Evolutionary conservation across 176 grass and related monocot genomes (phyloP), one percentile per base, ranked within the genome.

Genomic region (Musa acuminata): DNA sequence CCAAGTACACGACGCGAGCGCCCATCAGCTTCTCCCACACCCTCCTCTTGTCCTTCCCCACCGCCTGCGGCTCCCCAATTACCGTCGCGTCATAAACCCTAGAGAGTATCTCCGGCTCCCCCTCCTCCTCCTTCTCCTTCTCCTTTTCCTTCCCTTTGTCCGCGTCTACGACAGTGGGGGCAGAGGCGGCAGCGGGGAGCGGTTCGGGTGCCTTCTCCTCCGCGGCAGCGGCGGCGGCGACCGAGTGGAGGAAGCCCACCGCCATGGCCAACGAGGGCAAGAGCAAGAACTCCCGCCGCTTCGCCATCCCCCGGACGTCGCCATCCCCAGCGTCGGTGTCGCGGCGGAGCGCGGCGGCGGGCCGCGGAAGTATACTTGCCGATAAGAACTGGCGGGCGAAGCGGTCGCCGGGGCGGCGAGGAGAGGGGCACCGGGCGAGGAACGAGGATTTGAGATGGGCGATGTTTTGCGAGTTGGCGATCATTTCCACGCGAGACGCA

Each of bases 11-110:
- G 20, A 98, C 88, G 20, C 90, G 82, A 64, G 95, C 95, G 13
- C 71, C 84, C 90, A 98, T 89, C 72, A 98, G 78, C 87, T 98
- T 98, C 88, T 98, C 95, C 95, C 95, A 98, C 26, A 98, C 88
- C 84, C 82, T 89, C 29, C 21, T 73, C 76, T 83, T 87, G 67
- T 91, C 90, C 86, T 98, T 98, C 73, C 95, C 95, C 70, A 98
- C 80, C 16, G 95, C 90, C 82, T 91, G 79, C 4, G 90, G 95
- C 82, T 98, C 88, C 58, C 88, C 95, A 62, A 98, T 98, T 75
- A 91, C 95, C 51, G 95, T 93, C 52, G 95, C 88, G 50, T 98
- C 95, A 27, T 98, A 98, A 53, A 98, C 81, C 84, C 95, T 89
- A 26, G 90, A 93, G 13, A 84, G 59, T 53, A 92, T 83, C 53